Conservation (phyloP, 2,329 filamentous ascomycete genomes). For the Phyllosticta capitalensis region DNA sequence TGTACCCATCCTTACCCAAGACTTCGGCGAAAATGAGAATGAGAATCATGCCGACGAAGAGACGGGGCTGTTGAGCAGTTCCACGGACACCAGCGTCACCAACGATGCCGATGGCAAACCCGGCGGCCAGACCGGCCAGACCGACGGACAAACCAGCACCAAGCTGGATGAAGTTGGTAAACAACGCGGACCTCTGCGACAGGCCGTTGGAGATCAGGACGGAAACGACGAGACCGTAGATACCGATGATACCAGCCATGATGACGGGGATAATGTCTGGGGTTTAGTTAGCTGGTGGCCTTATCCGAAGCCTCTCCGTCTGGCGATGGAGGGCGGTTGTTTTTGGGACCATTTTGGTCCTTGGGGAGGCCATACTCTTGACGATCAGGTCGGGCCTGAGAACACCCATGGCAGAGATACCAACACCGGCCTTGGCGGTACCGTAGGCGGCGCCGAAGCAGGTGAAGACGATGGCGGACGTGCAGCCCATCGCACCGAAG, state of each 20-base stretch:
- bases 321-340: constrained; percentile 13
- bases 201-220: constrained; percentile 47
- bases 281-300: constrained; percentile 11
- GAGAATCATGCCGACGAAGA: constrained; percentile 96
- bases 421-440: constrained; percentile 97
- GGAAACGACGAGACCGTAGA: constrained; percentile 55
- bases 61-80: constrained; percentile 71
- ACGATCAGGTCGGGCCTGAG: constrained; percentile 96
- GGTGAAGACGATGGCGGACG: constrained; percentile 89
- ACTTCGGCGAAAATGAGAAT: constrained; percentile 99
- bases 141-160: constrained; percentile 51
- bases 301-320: constrained; percentile 10
- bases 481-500: constrained; percentile 97
- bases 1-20: constrained; percentile 56
- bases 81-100: constrained; percentile 81
- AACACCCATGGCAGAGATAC: constrained; percentile 97
- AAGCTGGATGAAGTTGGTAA: constrained; percentile 44
- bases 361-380: constrained; percentile 68
- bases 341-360: background rate
- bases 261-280: constrained; percentile 98
- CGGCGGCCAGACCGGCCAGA: constrained; percentile 83
- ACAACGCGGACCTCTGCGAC: constrained; percentile 37
- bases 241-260: constrained; percentile 99
- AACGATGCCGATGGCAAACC: constrained; percentile 58
- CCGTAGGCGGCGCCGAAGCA: constrained; percentile 96